Evolutionary conservation across 805 yeast genomes (phyloP).

Genomic region (Starmerella geochares): DNA sequence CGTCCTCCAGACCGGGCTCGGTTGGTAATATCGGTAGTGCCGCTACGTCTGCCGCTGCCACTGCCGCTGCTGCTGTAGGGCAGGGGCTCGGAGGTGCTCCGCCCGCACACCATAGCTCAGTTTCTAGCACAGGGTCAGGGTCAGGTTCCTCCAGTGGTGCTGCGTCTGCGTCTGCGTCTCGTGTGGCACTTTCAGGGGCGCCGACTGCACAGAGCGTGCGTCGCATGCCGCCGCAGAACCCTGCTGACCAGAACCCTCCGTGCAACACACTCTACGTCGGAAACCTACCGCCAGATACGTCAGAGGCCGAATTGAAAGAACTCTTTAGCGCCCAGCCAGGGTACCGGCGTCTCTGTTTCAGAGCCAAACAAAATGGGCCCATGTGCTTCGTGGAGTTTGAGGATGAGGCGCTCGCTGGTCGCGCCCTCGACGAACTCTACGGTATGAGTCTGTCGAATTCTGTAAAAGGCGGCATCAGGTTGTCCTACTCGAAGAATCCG

Average conservation of each 20-base stretch:
- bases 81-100: neutral
- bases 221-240: constrained; percentile 56
- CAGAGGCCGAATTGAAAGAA: constrained; percentile 82
- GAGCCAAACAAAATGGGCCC: constrained; percentile 82
- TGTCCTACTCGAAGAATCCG: constrained; percentile 92
- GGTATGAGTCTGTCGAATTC: constrained; percentile 85
- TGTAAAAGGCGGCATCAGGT: constrained; percentile 86
- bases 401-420: constrained; percentile 85
- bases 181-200: neutral
- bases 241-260: constrained; percentile 98
- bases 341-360: constrained; percentile 81
- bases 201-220: constrained; percentile 2
- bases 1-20: constrained; percentile 2
- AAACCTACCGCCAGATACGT: constrained; percentile 92
- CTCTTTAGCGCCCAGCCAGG: constrained; percentile 84
- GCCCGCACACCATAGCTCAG: neutral
- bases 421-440: constrained; percentile 86
- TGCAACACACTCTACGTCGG: constrained; percentile 96
- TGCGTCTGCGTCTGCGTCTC: constrained; percentile 6
- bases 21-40: constrained; percentile 21
- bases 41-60: neutral
- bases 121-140: neutral
- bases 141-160: constrained; percentile 3
- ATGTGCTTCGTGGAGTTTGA: constrained; percentile 99
- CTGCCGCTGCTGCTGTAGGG: neutral